A percentile compares a stretch with the other conserved stretches of the same genome.
Conservation (phyloP, 768 basidiomycete genomes). For the Leccinum disarticulatum region DNA sequence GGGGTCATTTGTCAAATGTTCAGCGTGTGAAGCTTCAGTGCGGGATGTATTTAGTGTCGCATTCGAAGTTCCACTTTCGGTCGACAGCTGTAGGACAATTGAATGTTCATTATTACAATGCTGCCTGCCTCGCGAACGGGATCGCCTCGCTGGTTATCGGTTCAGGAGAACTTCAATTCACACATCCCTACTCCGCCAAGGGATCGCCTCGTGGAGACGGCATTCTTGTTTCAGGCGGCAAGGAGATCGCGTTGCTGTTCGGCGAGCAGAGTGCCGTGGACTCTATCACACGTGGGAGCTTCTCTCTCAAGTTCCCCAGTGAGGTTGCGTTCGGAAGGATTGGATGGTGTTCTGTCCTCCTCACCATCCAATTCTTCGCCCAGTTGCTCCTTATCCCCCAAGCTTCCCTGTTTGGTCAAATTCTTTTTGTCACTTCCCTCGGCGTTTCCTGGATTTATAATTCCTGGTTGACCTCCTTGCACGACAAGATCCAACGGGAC, state of each 20-base stretch:
- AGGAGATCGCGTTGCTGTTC: conserved; percentile 4
- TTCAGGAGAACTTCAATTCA: conserved; percentile 17
- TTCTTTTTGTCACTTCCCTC: conserved; percentile 27
- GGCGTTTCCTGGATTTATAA: conserved; percentile 29
- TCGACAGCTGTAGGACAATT: not conserved
- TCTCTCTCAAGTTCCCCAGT: conserved; percentile 5
- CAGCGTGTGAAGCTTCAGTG: no score
- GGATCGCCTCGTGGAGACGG: conserved; percentile 26
- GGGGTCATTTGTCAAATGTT: no score
- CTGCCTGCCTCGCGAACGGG: not conserved
- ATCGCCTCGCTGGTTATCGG: conserved; percentile 26
- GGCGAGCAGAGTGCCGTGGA: conserved; percentile 12
- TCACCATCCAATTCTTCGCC: conserved; percentile 23
- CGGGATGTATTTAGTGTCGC: no score
- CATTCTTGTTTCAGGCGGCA: conserved; percentile 9
- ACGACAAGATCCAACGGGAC: conserved; percentile 20
- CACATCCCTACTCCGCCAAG: conserved; percentile 12
- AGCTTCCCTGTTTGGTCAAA: conserved; percentile 14
- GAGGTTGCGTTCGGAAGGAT: not conserved
- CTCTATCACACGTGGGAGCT: conserved; percentile 8
- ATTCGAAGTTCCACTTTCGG: not conserved
- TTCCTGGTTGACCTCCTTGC: conserved; percentile 28
- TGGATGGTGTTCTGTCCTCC: conserved; percentile 16
- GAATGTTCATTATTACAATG: not conserved
- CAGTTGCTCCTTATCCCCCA: conserved; percentile 28